Percentiles rank a stretch among this genome's conserved stretches.
phyloP scores from a whole-genome alignment of 2,329 filamentous ascomycete species.

The Fusarium piperis region DNA sequence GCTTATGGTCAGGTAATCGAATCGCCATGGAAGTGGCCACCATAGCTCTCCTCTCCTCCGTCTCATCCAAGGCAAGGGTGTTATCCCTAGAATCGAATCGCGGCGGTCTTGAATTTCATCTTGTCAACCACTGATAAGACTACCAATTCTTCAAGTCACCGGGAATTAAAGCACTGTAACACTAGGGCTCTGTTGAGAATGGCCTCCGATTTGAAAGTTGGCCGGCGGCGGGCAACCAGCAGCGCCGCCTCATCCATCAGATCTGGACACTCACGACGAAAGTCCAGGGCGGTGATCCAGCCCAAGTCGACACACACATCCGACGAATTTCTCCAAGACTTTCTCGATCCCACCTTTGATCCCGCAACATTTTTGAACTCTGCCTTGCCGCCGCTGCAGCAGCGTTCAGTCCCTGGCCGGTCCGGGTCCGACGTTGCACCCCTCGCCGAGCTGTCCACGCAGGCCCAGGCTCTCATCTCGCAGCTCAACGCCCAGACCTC shows the following conservation, averaged over 20 bases:
- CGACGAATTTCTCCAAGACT: constrained; percentile 78
- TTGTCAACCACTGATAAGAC: neutral
- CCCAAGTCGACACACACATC: constrained; percentile 71
- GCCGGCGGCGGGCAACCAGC: constrained; percentile 60
- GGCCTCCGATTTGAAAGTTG: constrained; percentile 45
- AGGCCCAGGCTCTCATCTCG: constrained; percentile 85
- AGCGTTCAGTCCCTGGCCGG: constrained; percentile 45
- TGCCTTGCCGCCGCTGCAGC: constrained; percentile 74
- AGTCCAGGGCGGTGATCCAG: constrained; percentile 50
- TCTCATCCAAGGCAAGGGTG: neutral
- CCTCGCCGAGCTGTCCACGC: constrained; percentile 79
- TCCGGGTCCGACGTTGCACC: constrained; percentile 57
- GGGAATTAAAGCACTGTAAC: neutral
- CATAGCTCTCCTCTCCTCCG: neutral
- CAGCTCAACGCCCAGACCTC: constrained; percentile 90
- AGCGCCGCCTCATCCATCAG: constrained; percentile 51
- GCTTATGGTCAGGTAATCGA: constrained; percentile 27
- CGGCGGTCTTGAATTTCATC: constrained; percentile 4
- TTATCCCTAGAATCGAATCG: constrained; percentile 11
- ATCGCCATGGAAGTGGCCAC: constrained; percentile 21
- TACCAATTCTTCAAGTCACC: neutral
- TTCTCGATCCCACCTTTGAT: constrained; percentile 81
- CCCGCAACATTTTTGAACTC: constrained; percentile 86
- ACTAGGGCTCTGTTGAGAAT: constrained; percentile 24
- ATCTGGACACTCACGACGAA: constrained; percentile 54